Base-by-base conservation (phyloP, 1,139 yeast genomes). In the Wickerhamomyces sp. region DNA sequence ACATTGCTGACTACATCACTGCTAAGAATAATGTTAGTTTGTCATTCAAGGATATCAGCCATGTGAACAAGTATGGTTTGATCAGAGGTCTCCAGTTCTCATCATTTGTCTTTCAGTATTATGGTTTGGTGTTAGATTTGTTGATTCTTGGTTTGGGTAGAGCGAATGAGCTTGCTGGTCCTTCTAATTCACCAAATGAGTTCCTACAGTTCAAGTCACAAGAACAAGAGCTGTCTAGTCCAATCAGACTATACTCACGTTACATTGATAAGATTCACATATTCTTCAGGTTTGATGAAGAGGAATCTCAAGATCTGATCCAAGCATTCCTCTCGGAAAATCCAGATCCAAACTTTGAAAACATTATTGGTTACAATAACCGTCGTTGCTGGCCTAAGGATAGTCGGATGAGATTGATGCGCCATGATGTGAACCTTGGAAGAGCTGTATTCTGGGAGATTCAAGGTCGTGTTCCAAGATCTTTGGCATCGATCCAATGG, bases 371-470 rank as follows among this genome's bases (percentile, higher is more conserved):
- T 0, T 91, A 89, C 57, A 86, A 85, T 47, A 87, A 87, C 48
- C 86, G 84, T 47, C 78, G 78, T 35, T 88, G 97, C 55, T 93
- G 99, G 99, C 96, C 98, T 4, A 67, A 86, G 33, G 98, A 91
- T 55, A 66, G 80, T 14, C 71, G 97, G 42, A 91, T 93, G 98
- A 75, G 89, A 46, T 62, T 91, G 33, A 81, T 89, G 78, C 70
- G 96, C 32, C 83, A 80, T 43, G 98, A 93, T 62, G 97, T 91
- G 4, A 85, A 88, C 46, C 67, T 91, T 4, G 98, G 97, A 1
- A 69, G 93, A 39, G 96, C 98, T 2, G 83, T 79, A 0, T 87
- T 84, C 56, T 88, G 96, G 96, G 96, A 91, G 57, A 64, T 93
- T 28, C 70, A 79, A 28, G 78, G 82, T 19, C 71, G 97, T 26